Base-by-base conservation (phyloP, 192 early-diverging fungal species). In the Podochytrium sp. region DNA sequence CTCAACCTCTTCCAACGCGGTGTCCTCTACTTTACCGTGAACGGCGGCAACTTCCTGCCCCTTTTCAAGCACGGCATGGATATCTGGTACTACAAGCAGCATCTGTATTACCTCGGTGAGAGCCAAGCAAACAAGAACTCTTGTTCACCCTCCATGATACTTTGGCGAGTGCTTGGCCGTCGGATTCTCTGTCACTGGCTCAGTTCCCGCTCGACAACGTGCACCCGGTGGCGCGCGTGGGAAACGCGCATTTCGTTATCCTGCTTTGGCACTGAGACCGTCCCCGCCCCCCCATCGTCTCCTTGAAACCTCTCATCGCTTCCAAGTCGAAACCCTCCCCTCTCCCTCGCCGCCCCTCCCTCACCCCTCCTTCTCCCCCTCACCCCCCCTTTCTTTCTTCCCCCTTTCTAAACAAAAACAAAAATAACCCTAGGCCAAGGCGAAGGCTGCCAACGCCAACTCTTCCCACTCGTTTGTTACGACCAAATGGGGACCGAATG, bases 1-100 rank as follows among this genome's bases (percentile, higher is more conserved):
- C 78, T 83, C 71, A 74, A 80, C 70, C 75, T 86, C 37, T 78
- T 86, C 61, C 78, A 81, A 62, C 79, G 84, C 25, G 84, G 84
- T 29, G 64, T 86, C n/a, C 65, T 67, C 49, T 80, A 83, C 65
- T 86, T 86, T 52, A 83, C 80, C 40, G 53, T 80, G 47, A 55
- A 64, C 6, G 74, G 74, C 51, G 52, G 78, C 38, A 81, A 79
- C 66, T 74, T 80, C 49, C 78, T 82, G 10, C 84, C 84, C 0
- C 77, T 83, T 20, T 25, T 86, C 65, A 86, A 86, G 47, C 76
- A 80, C 61, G 81, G 80, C 39, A 86, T 86, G 84, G 84, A 86
- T 73, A 32, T 76, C 53, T 79, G 76, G 53, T 78, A 68, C 61
- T 67, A 57, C 72, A 75, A 68, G 41, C 30, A 70, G 29, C 69